phyloP scores from a whole-genome alignment of 2,329 filamentous ascomycete genomes.

The Septoria linicola region DNA sequence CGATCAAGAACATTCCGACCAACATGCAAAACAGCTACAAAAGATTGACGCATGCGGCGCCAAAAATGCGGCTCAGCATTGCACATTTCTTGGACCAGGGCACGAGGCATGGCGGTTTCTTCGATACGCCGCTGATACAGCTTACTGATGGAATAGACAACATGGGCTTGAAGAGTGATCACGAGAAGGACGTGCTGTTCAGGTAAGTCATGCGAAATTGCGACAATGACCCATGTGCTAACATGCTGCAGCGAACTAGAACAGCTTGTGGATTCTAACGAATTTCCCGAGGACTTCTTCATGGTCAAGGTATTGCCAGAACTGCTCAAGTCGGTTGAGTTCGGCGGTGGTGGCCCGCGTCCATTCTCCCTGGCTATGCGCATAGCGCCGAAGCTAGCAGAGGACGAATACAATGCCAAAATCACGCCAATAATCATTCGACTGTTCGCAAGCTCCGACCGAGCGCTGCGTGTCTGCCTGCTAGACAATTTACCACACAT shows the following conservation, averaged over 20 bases:
- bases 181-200: conserved; percentile 81
- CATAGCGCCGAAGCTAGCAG: conserved; percentile 80
- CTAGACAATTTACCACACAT: conserved; percentile 85
- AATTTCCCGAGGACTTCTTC: conserved; percentile 97
- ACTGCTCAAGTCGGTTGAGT: conserved; percentile 97
- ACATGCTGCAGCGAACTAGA: conserved; percentile 67
- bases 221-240: too few relatives aligned
- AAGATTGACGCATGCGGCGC: conserved; percentile 80
- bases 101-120: conserved; percentile 76
- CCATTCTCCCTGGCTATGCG: conserved; percentile 87
- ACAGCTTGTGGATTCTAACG: conserved; percentile 68
- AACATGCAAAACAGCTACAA: conserved; percentile 91
- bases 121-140: conserved; percentile 88
- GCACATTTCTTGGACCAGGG: conserved; percentile 89
- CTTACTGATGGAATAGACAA: conserved; percentile 91
- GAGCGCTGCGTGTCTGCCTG: conserved; percentile 85
- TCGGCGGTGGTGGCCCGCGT: conserved; percentile 90
- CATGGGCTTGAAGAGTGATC: conserved; percentile 79
- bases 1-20: conserved; percentile 81
- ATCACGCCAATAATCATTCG: conserved; percentile 84
- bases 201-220: too few relatives aligned
- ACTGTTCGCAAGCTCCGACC: conserved; percentile 85
- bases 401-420: conserved; percentile 83
- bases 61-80: conserved; percentile 81
- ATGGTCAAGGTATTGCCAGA: conserved; percentile 95